Evolutionary conservation across 352 stramenopile species (phyloP).

Genomic region (Phytophthora brassicae): DNA sequence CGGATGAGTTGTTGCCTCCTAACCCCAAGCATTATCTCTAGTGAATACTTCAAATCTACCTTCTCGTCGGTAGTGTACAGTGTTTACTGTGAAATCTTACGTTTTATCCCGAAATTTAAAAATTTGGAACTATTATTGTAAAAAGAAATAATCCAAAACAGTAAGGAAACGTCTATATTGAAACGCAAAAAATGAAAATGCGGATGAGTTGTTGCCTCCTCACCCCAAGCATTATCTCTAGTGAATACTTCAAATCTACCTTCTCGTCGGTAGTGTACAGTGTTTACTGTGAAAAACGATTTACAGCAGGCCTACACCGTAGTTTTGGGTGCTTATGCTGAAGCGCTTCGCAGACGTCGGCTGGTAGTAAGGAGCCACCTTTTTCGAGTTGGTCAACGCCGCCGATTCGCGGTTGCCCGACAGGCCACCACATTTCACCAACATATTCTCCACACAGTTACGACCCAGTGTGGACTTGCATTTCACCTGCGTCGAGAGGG

Average conservation of each 20-base stretch:
- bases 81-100: background rate
- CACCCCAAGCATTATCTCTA: background rate
- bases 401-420: constrained; percentile 12
- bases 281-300: background rate
- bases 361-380: constrained; percentile 15
- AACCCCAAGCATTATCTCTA: background rate
- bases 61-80: constrained; percentile 1
- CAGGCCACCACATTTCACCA: constrained; percentile 17
- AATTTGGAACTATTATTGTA: no score
- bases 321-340: constrained; percentile 8
- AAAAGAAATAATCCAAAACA: no score
- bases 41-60: background rate
- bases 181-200: constrained; percentile 7
- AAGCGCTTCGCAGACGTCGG: constrained; percentile 8
- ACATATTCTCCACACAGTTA: constrained; percentile 22
- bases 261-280: constrained; percentile 1
- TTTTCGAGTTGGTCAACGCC: constrained; percentile 14
- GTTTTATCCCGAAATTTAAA: no score
- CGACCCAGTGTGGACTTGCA: constrained; percentile 23
- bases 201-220: background rate
- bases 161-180: no score
- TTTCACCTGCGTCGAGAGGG: background rate
- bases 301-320: constrained; percentile 7
- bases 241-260: background rate
- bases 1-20: background rate